A percentile compares a stretch with the other conserved stretches of the same genome.
phyloP scores from a whole-genome alignment of 1,284 basidiomycete species.

The Cryptococcus maquisensis region DNA sequence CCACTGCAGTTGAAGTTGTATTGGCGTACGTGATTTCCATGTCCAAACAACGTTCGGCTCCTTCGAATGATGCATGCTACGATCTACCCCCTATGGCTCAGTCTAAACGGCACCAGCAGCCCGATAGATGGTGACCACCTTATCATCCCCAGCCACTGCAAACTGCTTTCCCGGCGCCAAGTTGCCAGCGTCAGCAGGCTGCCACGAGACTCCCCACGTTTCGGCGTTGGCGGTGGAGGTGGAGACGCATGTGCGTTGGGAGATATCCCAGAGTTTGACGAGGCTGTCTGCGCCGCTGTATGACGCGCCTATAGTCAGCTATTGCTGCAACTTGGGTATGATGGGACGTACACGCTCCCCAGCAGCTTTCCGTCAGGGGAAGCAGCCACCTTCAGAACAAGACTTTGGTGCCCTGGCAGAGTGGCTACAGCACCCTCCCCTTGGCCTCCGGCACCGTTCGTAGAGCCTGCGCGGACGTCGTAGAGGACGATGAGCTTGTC shows the following conservation, averaged over 20 bases:
- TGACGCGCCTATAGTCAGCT: neutral
- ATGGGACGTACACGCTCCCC: slow-evolving; percentile 65
- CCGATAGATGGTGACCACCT: slow-evolving; percentile 61
- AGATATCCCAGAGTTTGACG: slow-evolving; percentile 83
- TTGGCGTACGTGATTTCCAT: no score
- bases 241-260: slow-evolving; percentile 67
- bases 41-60: no score
- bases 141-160: slow-evolving; percentile 75
- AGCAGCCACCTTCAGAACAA: slow-evolving; percentile 74
- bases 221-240: slow-evolving; percentile 72
- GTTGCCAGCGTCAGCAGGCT: slow-evolving; percentile 59
- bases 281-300: slow-evolving; percentile 64
- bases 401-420: slow-evolving; percentile 75
- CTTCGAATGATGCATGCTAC: neutral
- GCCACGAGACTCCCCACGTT: slow-evolving; percentile 81
- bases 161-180: slow-evolving; percentile 57
- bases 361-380: slow-evolving; percentile 72
- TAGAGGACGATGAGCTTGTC: slow-evolving; percentile 81
- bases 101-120: slow-evolving; percentile 38
- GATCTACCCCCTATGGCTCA: neutral
- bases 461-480: slow-evolving; percentile 59
- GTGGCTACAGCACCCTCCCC: slow-evolving; percentile 74
- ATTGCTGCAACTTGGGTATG: neutral
- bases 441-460: slow-evolving; percentile 40
- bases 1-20: no score